Conservation (phyloP, 768 basidiomycete species). For the Podaxis carcinomalis region DNA sequence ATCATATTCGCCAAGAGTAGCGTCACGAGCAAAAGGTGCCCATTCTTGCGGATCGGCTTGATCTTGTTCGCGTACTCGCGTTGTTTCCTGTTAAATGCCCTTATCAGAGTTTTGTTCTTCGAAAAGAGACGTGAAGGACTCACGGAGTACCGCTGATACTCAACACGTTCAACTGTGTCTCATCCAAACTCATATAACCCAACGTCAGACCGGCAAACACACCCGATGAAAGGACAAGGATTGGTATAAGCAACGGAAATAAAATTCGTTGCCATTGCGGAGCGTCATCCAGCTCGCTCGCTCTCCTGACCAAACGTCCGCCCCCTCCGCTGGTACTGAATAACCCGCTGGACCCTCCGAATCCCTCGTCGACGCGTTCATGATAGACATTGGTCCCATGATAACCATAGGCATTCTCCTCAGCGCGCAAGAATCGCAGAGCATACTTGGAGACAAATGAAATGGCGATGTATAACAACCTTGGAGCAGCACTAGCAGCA, state of each 20-base stretch:
- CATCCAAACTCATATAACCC: slow-evolving; percentile 91
- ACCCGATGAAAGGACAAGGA: slow-evolving; percentile 80
- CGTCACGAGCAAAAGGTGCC: slow-evolving; percentile 78
- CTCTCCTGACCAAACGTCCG: slow-evolving; percentile 18
- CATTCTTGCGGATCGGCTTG: slow-evolving; percentile 80
- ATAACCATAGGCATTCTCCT: slow-evolving; percentile 6
- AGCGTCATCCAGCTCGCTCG: slow-evolving; percentile 22
- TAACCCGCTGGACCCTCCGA: neutral
- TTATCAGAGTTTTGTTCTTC: neutral
- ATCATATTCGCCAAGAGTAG: slow-evolving; percentile 89
- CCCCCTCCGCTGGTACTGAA: neutral
- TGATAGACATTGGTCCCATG: neutral
- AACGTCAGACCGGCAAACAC: slow-evolving; percentile 89
- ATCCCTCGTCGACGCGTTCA: neutral
- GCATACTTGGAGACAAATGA: slow-evolving; percentile 43
- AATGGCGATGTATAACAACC: slow-evolving; percentile 38
- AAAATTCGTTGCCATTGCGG: slow-evolving; percentile 29
- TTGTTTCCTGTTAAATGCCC: slow-evolving; percentile 51
- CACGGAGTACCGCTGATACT: slow-evolving; percentile 82
- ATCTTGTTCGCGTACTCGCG: slow-evolving; percentile 80
- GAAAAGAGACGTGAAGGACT: slow-evolving; percentile 21
- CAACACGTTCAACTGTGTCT: slow-evolving; percentile 86
- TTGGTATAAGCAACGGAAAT: slow-evolving; percentile 64
- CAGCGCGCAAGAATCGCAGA: slow-evolving; percentile 29
- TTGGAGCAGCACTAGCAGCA: slow-evolving; percentile 25